A percentile compares a stretch with the other conserved stretches of the same genome.
phyloP scores from a whole-genome alignment of 1,139 yeast genomes.

The Suhomyces coccinellae region DNA sequence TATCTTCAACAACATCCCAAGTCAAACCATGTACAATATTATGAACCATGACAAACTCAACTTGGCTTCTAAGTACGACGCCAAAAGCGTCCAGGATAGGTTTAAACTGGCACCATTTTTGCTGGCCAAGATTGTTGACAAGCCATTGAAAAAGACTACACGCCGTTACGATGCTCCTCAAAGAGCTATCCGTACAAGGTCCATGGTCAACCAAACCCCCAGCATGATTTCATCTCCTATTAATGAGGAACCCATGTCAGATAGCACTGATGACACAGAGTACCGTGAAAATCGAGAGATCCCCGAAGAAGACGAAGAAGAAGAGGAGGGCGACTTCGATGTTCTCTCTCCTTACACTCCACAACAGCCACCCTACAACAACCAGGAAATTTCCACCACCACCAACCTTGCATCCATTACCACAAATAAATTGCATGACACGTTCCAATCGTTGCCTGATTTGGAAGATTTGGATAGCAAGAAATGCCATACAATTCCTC shows the following conservation, averaged over 20 bases:
- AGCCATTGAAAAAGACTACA: slow-evolving; percentile 33
- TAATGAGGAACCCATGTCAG: slow-evolving; percentile 39
- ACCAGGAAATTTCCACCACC: slow-evolving; percentile 5
- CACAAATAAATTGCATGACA: slow-evolving; percentile 16
- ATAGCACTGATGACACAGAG: slow-evolving; percentile 35
- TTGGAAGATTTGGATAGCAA: slow-evolving; percentile 48
- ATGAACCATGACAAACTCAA: slow-evolving; percentile 46
- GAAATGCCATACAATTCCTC: slow-evolving; percentile 45
- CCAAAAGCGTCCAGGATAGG: slow-evolving; percentile 45
- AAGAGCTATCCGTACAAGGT: slow-evolving; percentile 47
- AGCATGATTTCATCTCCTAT: slow-evolving; percentile 42
- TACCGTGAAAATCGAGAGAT: slow-evolving; percentile 26
- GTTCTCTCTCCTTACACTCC: slow-evolving; percentile 45
- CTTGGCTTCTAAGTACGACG: slow-evolving; percentile 40
- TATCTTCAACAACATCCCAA: slow-evolving; percentile 47
- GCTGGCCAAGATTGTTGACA: slow-evolving; percentile 41
- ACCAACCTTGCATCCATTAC: slow-evolving; percentile 8
- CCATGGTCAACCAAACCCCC: slow-evolving; percentile 36
- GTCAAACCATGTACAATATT: slow-evolving; percentile 42
- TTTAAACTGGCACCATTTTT: slow-evolving; percentile 52
- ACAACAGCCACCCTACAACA: slow-evolving; percentile 37
- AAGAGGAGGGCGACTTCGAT: slow-evolving; percentile 17
- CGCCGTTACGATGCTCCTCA: slow-evolving; percentile 35
- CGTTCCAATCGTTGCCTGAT: slow-evolving; percentile 45
- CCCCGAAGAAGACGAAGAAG: slow-evolving; percentile 19